Conservation (phyloP, 768 basidiomycete species). For the Tulasnella sp. region DNA sequence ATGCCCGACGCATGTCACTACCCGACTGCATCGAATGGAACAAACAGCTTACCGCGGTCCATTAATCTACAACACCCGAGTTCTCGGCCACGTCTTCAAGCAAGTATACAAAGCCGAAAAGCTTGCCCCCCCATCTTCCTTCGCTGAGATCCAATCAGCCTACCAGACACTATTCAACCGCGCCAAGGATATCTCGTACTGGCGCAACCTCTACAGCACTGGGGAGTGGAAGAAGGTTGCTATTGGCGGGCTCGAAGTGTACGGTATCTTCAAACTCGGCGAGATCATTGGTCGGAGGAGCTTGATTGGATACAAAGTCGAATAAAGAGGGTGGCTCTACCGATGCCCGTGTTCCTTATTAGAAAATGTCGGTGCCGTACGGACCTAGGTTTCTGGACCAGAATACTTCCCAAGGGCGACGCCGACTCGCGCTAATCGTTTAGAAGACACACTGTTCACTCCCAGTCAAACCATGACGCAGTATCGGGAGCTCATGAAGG, state of each 20-base stretch:
- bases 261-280: constrained; percentile 86
- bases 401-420: no score
- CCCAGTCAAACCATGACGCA: no score
- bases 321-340: neutral
- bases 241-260: constrained; percentile 73
- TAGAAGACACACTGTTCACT: no score
- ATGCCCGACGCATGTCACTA: no score
- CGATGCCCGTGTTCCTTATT: no score
- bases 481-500: no score
- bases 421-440: no score
- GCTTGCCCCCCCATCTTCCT: constrained; percentile 51
- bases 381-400: no score
- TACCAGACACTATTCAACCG: constrained; percentile 57
- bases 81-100: constrained; percentile 62
- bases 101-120: constrained; percentile 59
- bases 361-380: no score
- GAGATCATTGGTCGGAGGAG: constrained; percentile 76
- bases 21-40: no score
- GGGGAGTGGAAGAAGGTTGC: constrained; percentile 59
- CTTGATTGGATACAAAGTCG: constrained; percentile 62
- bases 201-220: constrained; percentile 44
- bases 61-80: constrained; percentile 62
- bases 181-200: constrained; percentile 44
- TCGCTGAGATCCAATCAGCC: constrained; percentile 41
- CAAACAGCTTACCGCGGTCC: constrained; percentile 68